Conservation (phyloP, 306 rosid species). For the Fragaria ananassa region DNA sequence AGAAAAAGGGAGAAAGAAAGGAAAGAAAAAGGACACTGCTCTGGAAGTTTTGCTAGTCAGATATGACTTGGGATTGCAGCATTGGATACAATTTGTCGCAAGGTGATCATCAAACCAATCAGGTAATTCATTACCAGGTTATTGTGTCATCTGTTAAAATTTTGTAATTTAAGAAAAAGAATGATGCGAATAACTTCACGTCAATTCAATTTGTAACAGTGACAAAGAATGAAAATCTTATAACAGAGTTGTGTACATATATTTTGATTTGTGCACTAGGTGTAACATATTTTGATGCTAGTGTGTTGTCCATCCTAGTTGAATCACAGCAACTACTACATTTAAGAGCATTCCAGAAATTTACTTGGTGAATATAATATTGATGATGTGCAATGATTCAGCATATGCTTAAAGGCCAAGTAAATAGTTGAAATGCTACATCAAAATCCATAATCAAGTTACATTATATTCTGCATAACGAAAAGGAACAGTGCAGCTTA, state of each 20-base stretch:
- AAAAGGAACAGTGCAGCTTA: neutral
- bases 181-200: no score
- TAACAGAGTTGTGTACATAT: neutral
- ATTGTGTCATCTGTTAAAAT: no score
- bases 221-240: neutral
- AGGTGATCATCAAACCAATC: no score
- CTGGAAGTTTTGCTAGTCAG: no score
- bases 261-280: neutral
- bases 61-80: no score
- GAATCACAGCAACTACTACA: neutral
- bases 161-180: no score
- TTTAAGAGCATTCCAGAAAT: neutral
- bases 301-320: neutral
- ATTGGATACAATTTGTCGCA: no score
- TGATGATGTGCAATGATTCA: neutral
- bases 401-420: neutral
- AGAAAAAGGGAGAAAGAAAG: no score
- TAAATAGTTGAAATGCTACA: conserved; percentile 3
- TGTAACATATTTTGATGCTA: neutral
- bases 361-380: neutral
- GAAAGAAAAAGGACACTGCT: no score
- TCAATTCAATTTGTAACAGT: no score
- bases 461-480: neutral
- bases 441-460: conserved; percentile 1
- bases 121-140: no score